Evolutionary conservation across 2,329 filamentous ascomycete species (phyloP), one percentile per base, ranked within the genome.

Genomic region (Cordyceps pruinosa): DNA sequence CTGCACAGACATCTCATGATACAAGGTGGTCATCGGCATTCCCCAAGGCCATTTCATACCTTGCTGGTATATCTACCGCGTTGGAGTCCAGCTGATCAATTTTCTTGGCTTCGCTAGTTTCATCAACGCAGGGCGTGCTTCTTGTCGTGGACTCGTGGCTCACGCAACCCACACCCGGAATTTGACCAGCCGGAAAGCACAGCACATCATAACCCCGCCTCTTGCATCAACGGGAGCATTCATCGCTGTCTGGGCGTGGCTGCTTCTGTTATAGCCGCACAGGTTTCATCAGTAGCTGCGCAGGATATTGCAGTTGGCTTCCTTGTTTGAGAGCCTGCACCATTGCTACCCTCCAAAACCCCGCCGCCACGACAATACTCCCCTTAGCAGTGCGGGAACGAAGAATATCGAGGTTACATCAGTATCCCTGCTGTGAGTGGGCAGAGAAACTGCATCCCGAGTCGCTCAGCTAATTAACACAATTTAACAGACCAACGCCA

Each of bases 131-230:
- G 19, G n/a, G 35, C 28, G 25, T 8, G 19, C 23, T 30, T 3
- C 15, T 45, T 41, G 30, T 35, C 41, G 45, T 39, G 13, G 32
- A 25, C 32, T 35, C 41, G 45, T 39, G 13, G 32, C 34, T 39
- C 45, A 39, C 42, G 52, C 52, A 42, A 48, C 53, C 53, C 44
- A 49, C 26, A 34, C 39, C 45, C 42, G 12, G 42, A 39, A 56
- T 32, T 56, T 56, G 25, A 23, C 44, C 21, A 48, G 32, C 34
- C 13, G n/a, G 26, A n/a, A n/a, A 19, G 39, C 9, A 28, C 10
- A 55, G 52, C 44, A 56, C 53, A 49, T 56, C 53, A 56, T 56
- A 39, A 21, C 45, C 44, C 45, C 53, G 45, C 53, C 34, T 48
- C 53, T 56, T 56, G 53, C 53, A 56, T 56, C 53, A 56, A 23